Evolutionary conservation across 495 filamentous ascomycete species (phyloP), one percentile per base, ranked within the genome.

Genomic region (Daldinia loculata): DNA sequence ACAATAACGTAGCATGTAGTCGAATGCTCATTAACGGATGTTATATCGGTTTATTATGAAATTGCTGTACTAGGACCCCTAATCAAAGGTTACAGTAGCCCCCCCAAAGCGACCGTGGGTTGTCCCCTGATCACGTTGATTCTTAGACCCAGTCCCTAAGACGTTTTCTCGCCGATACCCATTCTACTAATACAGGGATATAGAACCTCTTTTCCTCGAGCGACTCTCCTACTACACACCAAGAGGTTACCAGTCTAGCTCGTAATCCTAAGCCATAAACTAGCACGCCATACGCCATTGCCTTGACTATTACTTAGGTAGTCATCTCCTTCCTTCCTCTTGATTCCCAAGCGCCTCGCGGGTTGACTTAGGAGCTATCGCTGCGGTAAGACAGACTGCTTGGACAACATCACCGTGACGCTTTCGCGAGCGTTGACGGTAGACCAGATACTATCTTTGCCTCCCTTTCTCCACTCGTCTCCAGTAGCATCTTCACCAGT

Each of bases 401-500:
- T 81, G n/a, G 78, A 72, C 58, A 88, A 68, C 61, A 88, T 62
- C 19, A 86, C 77, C 69, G 83, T 86, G 17, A 88, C 85, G 63
- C 85, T 87, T 77, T 88, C 85, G 48, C 84, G 75, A 43, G 85
- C 86, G 72, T 85, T 88, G 17, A 80, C 66, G 45, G 82, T 84
- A 32, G 77, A 82, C 86, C 86, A 88, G 30, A 87, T 70, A 61
- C 84, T 84, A 22, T 83, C 79, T 61, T 78, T 72, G 0, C 86
- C 85, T 26, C 86, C 86, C 30, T 79, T 76, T 63, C 86, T 79
- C 86, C 86, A 88, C 78, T 88, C 86, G 45, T 88, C 86, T 6
- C 85, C 84, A 6, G 70, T 78, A 0, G 79, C 80, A 43, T 85
- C 82, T 63, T 92, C 90, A 8, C 88, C 90, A 51, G 87, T 90